These are phyloP conservation scores for Rhodotorula sphaerocarpa DNA, from an alignment of 768 basidiomycete genomes.

Conservation along the genomic window DNA sequence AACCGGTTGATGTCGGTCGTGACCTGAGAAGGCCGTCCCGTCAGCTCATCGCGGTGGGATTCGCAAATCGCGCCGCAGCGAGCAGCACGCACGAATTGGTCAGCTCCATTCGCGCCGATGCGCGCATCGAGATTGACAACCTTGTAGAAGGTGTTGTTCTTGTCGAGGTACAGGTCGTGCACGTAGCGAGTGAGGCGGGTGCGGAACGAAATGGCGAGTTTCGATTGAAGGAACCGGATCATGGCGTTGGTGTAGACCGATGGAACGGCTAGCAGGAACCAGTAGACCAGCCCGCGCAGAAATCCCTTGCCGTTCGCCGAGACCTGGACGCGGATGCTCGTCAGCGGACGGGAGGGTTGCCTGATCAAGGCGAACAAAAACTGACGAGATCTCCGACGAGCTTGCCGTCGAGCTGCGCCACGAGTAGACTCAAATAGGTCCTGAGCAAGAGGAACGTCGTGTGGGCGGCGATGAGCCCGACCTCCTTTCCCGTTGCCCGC, in stretches of 20 bases:
- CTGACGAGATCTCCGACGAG: constrained; percentile 77
- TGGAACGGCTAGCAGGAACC: constrained; percentile 85
- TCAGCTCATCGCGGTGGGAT: too few relatives aligned
- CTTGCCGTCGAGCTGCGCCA: constrained; percentile 77
- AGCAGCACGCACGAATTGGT: constrained; percentile 43
- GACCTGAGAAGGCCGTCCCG: constrained; percentile 42
- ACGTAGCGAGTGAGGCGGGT: constrained; percentile 83
- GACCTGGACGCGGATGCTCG: constrained; percentile 46
- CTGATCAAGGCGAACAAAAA: not conserved
- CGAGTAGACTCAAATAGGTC: constrained; percentile 77
- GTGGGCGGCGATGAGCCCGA: constrained; percentile 64
- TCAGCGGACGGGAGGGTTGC: not conserved
- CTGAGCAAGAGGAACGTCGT: constrained; percentile 75
- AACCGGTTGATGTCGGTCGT: constrained; percentile 87
- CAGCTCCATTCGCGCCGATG: constrained; percentile 28
- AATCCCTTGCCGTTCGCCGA: constrained; percentile 80
- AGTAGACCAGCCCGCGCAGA: constrained; percentile 66
- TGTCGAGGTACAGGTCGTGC: constrained; percentile 81
- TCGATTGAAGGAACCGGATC: constrained; percentile 79
- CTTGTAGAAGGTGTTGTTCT: constrained; percentile 44
- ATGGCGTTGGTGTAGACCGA: constrained; percentile 94
- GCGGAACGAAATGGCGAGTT: constrained; percentile 69
- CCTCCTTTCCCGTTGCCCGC: constrained; percentile 51
- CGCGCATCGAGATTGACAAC: constrained; percentile 38
- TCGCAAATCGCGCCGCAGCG: too few relatives aligned